phyloP scores from a whole-genome alignment of 2,329 filamentous ascomycete species.

The Corinectria fuckeliana region DNA sequence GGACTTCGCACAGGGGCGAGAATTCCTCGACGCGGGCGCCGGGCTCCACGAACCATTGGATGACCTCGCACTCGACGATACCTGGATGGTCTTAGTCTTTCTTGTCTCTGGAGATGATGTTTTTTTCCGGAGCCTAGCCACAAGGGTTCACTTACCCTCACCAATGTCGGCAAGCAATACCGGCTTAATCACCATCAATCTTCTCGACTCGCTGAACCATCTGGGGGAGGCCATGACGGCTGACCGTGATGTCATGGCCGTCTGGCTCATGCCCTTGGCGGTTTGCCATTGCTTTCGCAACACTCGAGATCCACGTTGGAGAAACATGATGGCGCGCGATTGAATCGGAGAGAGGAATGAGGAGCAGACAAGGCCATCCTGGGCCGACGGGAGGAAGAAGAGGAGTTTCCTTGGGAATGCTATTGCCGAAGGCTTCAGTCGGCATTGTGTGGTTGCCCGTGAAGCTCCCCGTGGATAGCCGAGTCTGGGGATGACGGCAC shows the following conservation, averaged over 20 bases:
- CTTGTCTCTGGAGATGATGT: not conserved
- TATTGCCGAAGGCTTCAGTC: constrained; percentile 43
- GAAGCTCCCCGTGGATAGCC: constrained; percentile 47
- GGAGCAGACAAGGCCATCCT: constrained; percentile 22
- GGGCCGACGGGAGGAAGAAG: constrained; percentile 28
- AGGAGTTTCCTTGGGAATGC: constrained; percentile 21
- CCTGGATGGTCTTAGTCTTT: constrained; percentile 58
- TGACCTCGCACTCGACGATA: constrained; percentile 97
- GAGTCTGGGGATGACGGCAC: constrained; percentile 41
- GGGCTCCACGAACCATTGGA: constrained; percentile 99
- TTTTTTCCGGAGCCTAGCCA: no score
- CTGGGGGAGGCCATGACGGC: constrained; percentile 44
- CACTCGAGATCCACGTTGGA: constrained; percentile 58
- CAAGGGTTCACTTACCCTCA: constrained; percentile 63
- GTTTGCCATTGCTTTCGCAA: constrained; percentile 59
- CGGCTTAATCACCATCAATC: constrained; percentile 70
- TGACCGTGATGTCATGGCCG: constrained; percentile 40
- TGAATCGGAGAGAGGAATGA: constrained; percentile 25
- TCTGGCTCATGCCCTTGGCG: constrained; percentile 48
- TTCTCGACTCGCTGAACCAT: constrained; percentile 59
- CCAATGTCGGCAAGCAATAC: constrained; percentile 86
- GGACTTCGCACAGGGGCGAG: constrained; percentile 96
- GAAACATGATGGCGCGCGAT: constrained; percentile 55
- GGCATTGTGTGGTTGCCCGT: constrained; percentile 44
- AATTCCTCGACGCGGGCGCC: constrained; percentile 97